These are phyloP conservation scores for Plasmodium gonderi DNA, from an alignment of 169 alveolate species.

Conservation along the genomic window DNA sequence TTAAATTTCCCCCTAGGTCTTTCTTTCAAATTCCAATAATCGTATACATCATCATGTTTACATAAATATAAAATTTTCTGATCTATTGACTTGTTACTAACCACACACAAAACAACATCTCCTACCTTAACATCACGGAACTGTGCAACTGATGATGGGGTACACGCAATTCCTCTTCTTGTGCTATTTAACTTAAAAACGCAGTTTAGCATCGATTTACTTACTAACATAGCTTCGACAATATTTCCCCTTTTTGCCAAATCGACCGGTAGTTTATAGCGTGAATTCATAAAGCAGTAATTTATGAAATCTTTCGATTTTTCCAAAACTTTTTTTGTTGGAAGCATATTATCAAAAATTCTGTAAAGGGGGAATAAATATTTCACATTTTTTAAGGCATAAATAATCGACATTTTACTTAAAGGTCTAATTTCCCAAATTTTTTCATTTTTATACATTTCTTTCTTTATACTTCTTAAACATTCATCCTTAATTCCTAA, in stretches of 20 bases:
- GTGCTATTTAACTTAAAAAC: slow-evolving; percentile 80
- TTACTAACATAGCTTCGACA: slow-evolving; percentile 75
- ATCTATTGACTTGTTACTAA: slow-evolving; percentile 71
- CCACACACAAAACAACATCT: slow-evolving; percentile 72
- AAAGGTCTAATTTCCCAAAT: slow-evolving; percentile 74
- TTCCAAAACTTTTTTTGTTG: slow-evolving; percentile 61
- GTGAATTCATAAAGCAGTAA: slow-evolving; percentile 62
- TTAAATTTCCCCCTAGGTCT: slow-evolving; percentile 73
- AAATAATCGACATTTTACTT: slow-evolving; percentile 49
- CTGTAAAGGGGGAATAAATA: slow-evolving; percentile 55
- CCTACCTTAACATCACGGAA: slow-evolving; percentile 78
- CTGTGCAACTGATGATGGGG: slow-evolving; percentile 80
- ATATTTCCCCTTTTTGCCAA: slow-evolving; percentile 49
- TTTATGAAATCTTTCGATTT: slow-evolving; percentile 68
- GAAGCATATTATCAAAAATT: slow-evolving; percentile 46
- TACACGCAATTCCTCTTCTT: slow-evolving; percentile 79
- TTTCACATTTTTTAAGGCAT: slow-evolving; percentile 75
- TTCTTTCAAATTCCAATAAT: slow-evolving; percentile 74
- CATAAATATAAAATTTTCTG: slow-evolving; percentile 70
- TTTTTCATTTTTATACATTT: slow-evolving; percentile 74
- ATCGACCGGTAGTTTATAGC: slow-evolving; percentile 59
- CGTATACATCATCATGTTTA: slow-evolving; percentile 73
- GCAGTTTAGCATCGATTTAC: slow-evolving; percentile 64
- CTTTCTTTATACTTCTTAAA: slow-evolving; percentile 59
- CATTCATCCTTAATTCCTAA: slow-evolving; percentile 73